Conservation (phyloP, 768 basidiomycete species). For the Scleroderma citrinum region DNA sequence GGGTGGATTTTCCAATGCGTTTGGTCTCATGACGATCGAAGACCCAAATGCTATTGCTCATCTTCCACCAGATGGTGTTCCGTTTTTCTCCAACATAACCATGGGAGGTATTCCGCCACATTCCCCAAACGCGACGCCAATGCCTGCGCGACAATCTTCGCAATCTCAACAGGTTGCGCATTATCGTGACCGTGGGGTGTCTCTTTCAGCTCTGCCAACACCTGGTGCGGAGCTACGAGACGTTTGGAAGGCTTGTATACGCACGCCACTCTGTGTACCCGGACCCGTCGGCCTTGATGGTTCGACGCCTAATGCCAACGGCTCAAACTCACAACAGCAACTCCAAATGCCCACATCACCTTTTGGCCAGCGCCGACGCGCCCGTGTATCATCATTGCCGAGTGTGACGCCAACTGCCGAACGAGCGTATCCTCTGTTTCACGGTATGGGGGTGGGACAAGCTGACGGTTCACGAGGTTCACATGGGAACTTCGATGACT, state of each 20-base stretch:
- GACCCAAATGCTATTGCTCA: conserved; percentile 65
- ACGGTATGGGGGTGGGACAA: conserved; percentile 16
- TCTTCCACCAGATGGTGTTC: conserved; percentile 48
- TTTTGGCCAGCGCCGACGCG: conserved; percentile 33
- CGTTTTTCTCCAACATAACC: conserved; percentile 48
- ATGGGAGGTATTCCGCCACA: conserved; percentile 21
- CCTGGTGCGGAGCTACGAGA: conserved; percentile 48
- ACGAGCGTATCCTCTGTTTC: conserved; percentile 14
- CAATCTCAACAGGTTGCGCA: conserved; percentile 6
- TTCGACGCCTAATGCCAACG: conserved; percentile 2
- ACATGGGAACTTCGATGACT: conserved; percentile 50
- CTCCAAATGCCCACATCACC: conserved; percentile 24
- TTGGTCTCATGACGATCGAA: conserved; percentile 73
- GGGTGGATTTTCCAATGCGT: conserved; percentile 52
- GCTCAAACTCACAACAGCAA: conserved; percentile 8
- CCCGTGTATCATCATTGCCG: conserved; percentile 62
- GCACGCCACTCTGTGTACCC: conserved; percentile 51
- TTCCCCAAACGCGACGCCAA: conserved; percentile 46
- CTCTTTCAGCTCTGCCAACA: conserved; percentile 25
- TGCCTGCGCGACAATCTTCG: conserved; percentile 29
- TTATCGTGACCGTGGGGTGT: conserved; percentile 19
- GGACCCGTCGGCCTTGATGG: conserved; percentile 3
- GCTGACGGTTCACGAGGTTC: conserved; percentile 32
- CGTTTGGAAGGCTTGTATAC: conserved; percentile 72
- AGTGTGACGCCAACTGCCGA: conserved; percentile 56